Conservation (phyloP, 108 stramenopile species). For the Cylindrotheca fusiformis region DNA sequence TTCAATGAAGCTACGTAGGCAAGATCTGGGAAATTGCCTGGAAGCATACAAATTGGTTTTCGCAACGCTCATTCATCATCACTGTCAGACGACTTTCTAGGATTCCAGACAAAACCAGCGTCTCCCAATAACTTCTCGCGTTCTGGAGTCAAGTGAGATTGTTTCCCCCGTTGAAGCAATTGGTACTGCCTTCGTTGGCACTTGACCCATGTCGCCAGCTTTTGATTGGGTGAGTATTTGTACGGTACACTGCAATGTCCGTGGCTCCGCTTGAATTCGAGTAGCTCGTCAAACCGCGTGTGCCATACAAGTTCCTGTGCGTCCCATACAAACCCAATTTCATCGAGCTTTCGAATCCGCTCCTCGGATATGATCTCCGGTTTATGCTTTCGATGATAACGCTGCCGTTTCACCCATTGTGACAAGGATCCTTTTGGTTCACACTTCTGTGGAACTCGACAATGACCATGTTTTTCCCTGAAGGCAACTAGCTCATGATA, state of each 20-base stretch:
- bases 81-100: too few species aligned
- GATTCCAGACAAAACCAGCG: too few species aligned
- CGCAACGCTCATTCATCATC: too few species aligned
- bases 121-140: slow-evolving; percentile 36
- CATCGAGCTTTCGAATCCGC: slow-evolving; percentile 14
- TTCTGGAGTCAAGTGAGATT: slow-evolving; percentile 19
- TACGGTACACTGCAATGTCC: slow-evolving; percentile 35
- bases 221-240: slow-evolving; percentile 4
- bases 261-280: slow-evolving; percentile 19
- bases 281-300: slow-evolving; percentile 12
- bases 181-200: slow-evolving; percentile 32
- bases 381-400: slow-evolving; percentile 16
- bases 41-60: too few species aligned
- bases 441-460: slow-evolving; percentile 24
- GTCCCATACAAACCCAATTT: slow-evolving; percentile 21
- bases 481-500: slow-evolving; percentile 20
- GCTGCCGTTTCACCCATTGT: slow-evolving; percentile 15
- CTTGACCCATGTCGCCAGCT: slow-evolving; percentile 32
- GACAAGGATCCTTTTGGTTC: slow-evolving; percentile 4
- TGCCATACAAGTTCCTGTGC: slow-evolving; percentile 7
- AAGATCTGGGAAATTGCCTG: too few species aligned
- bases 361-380: slow-evolving; percentile 1
- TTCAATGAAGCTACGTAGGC: too few species aligned
- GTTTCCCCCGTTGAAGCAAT: slow-evolving; percentile 6
- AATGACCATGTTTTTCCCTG: slow-evolving; percentile 27